Conservation (phyloP, 2,329 filamentous ascomycete genomes). For the Trichocomaceae sp. region DNA sequence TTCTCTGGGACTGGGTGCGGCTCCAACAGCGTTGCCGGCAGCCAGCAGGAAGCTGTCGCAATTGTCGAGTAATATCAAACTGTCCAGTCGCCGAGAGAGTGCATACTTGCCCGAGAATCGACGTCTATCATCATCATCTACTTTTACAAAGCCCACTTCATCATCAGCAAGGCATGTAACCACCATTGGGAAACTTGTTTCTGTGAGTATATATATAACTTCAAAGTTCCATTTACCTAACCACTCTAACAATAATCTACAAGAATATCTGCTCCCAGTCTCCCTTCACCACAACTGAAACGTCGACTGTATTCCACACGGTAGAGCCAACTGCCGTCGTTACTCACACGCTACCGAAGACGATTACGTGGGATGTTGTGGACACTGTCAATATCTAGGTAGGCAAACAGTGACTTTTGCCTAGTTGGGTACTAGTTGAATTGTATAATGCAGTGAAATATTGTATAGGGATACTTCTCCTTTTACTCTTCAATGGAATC, state of each 20-base stretch:
- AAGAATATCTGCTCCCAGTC: not conserved
- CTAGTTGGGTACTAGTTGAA: not conserved
- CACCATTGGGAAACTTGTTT: not conserved
- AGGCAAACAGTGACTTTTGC: not conserved
- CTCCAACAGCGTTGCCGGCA: not conserved
- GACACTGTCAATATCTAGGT: not conserved
- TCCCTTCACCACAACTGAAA: not conserved
- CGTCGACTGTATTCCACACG: not conserved
- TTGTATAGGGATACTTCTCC: not conserved
- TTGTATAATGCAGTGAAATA: not conserved
- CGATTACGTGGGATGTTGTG: not conserved
- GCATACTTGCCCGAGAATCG: not conserved
- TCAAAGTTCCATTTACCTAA: not conserved
- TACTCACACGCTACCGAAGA: not conserved
- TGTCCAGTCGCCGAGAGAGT: not conserved
- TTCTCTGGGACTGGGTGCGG: not conserved
- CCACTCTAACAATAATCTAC: not conserved
- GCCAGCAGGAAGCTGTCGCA: not conserved
- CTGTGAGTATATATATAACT: not conserved
- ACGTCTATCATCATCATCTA: not conserved
- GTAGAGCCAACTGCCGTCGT: not conserved
- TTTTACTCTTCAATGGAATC: not conserved
- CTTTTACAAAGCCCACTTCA: not conserved
- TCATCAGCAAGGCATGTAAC: not conserved
- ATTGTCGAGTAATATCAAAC: no score